Conservation (phyloP, 192 early-diverging fungal species). For the Chytriomyces sp. region DNA sequence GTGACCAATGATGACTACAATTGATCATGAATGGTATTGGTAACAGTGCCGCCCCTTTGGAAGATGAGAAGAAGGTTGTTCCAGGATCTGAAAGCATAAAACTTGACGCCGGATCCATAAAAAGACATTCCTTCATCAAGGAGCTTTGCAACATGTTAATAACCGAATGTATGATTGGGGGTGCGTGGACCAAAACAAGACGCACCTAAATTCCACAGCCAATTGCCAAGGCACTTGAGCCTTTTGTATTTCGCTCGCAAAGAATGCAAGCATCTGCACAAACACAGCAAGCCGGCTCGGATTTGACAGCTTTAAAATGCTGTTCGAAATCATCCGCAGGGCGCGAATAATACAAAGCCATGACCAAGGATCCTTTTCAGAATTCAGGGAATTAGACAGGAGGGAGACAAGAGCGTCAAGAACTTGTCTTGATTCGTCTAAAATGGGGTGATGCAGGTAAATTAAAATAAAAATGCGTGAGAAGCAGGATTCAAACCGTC, state of each 20-base stretch:
- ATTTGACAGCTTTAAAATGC: neutral
- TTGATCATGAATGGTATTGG: slow-evolving; percentile 9
- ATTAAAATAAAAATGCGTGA: too few species aligned
- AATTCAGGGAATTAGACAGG: neutral
- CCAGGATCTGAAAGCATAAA: neutral
- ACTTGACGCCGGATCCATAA: neutral
- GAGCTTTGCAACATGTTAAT: neutral
- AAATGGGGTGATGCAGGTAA: neutral
- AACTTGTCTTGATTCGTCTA: neutral
- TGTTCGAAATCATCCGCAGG: neutral
- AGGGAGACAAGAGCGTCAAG: neutral
- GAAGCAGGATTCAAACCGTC: too few species aligned
- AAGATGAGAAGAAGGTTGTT: slow-evolving; percentile 7
- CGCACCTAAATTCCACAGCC: slow-evolving; percentile 16
- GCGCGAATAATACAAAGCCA: slow-evolving; percentile 2
- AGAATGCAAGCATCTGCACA: slow-evolving; percentile 14
- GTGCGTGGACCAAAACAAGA: neutral
- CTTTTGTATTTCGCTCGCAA: slow-evolving; percentile 14
- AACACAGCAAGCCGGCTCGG: neutral
- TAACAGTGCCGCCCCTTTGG: slow-evolving; percentile 7
- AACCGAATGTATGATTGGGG: neutral
- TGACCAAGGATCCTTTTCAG: slow-evolving; percentile 25
- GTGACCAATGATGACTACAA: neutral
- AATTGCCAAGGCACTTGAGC: slow-evolving; percentile 18
- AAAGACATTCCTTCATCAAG: neutral